These are phyloP conservation scores for Apiospora malaysiana DNA, from an alignment of 2,329 filamentous ascomycete genomes.

Conservation along the genomic window DNA sequence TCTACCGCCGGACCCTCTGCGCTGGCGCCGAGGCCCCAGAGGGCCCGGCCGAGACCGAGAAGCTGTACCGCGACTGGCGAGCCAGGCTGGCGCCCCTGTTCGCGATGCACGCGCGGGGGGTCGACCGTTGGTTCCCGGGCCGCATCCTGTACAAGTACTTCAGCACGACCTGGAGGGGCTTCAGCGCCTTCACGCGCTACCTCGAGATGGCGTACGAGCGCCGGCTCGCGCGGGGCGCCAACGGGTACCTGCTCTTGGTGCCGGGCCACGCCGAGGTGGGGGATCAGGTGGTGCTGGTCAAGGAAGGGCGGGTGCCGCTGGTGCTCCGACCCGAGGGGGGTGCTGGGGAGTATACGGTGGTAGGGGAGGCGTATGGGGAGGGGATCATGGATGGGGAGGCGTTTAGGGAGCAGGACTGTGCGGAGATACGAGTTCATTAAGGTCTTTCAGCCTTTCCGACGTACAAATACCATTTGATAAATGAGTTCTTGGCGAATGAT, in stretches of 20 bases:
- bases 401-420: background rate
- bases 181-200: slow-evolving; percentile 20
- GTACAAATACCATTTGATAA: too few relatives aligned
- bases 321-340: slow-evolving; percentile 14
- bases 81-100: background rate
- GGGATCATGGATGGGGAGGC: slow-evolving; percentile 22
- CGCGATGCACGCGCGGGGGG: background rate
- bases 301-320: slow-evolving; percentile 15
- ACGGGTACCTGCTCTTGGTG: slow-evolving; percentile 18
- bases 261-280: slow-evolving; percentile 8
- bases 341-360: slow-evolving; percentile 6
- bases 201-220: slow-evolving; percentile 23
- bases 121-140: background rate
- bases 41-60: background rate
- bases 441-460: too few relatives aligned
- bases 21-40: slow-evolving; percentile 8
- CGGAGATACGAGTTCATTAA: background rate
- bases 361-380: slow-evolving; percentile 21
- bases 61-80: slow-evolving; percentile 15
- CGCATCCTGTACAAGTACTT: slow-evolving; percentile 17
- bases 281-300: slow-evolving; percentile 18
- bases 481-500: too few relatives aligned
- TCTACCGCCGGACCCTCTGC: slow-evolving; percentile 20
- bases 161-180: slow-evolving; percentile 15
- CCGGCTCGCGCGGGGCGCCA: slow-evolving; percentile 12